These are phyloP conservation scores for Candolleomyces efflorescens DNA, from an alignment of 768 basidiomycete species.

Conservation along the genomic window DNA sequence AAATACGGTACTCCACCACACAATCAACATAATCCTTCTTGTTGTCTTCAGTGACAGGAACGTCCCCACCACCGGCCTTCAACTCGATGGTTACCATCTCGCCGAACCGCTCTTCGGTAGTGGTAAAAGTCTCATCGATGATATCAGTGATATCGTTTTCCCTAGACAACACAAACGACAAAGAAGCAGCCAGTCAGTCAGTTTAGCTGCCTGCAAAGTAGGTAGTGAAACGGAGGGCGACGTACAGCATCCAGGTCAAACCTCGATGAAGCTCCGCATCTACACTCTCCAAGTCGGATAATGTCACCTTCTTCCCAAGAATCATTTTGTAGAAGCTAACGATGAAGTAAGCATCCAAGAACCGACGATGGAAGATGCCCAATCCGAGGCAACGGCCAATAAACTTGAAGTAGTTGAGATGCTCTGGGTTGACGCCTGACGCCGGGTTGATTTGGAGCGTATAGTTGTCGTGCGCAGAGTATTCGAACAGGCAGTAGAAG, in stretches of 20 bases:
- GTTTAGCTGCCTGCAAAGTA: constrained; percentile 6
- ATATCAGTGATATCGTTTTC: constrained; percentile 99
- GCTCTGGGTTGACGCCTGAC: constrained; percentile 97
- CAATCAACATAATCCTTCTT: constrained; percentile 97
- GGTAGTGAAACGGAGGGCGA: constrained; percentile 12
- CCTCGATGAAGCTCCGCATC: constrained; percentile 94
- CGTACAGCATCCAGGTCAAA: constrained; percentile 98
- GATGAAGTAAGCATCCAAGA: constrained; percentile 99
- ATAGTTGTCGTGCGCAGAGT: constrained; percentile 99
- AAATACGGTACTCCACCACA: constrained; percentile 96
- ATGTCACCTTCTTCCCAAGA: constrained; percentile 92
- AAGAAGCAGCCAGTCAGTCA: not conserved
- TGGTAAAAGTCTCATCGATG: constrained; percentile 97
- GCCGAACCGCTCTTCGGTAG: constrained; percentile 96
- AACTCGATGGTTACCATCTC: constrained; percentile 97
- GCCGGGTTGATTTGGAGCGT: constrained; percentile 99
- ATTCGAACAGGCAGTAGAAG: constrained; percentile 99
- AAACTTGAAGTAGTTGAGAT: constrained; percentile 99
- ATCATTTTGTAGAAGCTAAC: constrained; percentile 99
- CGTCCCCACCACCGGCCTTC: constrained; percentile 80
- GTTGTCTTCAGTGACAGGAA: constrained; percentile 93
- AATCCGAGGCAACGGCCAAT: constrained; percentile 94
- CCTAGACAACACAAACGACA: constrained; percentile 38
- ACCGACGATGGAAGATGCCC: constrained; percentile 98
- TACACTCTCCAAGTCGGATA: constrained; percentile 93